phyloP scores from a whole-genome alignment of 163 green algal species.

The Chlamydomonas reinhardtii region DNA sequence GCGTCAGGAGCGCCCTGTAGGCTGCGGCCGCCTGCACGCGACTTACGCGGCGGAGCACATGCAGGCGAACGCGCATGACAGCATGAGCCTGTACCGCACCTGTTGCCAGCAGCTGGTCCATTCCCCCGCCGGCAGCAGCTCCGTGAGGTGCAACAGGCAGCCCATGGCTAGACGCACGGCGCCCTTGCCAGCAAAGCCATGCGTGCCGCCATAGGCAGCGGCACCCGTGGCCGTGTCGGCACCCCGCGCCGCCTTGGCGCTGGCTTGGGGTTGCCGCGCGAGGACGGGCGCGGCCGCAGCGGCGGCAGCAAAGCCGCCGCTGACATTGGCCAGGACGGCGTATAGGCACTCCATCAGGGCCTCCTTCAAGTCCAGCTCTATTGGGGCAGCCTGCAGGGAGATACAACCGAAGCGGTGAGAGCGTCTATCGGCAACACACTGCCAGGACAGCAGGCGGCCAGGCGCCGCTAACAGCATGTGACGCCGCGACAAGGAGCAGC shows the following conservation, averaged over 20 bases:
- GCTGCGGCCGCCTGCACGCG: no score
- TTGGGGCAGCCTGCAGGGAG: background rate
- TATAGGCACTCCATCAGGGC: slow-evolving; percentile 30
- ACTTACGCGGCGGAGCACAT: no score
- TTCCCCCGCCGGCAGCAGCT: slow-evolving; percentile 28
- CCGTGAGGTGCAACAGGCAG: slow-evolving; percentile 47
- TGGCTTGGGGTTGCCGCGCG: background rate
- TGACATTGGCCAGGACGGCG: slow-evolving; percentile 43
- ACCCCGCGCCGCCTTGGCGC: no score
- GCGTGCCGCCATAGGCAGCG: background rate
- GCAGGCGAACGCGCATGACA: background rate
- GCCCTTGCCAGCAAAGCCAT: slow-evolving; percentile 63
- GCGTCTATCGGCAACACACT: no score
- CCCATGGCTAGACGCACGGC: slow-evolving; percentile 49
- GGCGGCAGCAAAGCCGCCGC: background rate
- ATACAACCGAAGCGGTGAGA: background rate
- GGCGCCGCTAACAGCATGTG: no score
- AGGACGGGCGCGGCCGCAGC: background rate
- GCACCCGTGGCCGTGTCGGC: background rate
- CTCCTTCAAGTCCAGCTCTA: background rate
- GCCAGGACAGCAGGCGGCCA: no score
- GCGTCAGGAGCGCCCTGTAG: no score
- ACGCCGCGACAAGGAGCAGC: no score
- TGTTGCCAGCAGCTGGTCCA: slow-evolving; percentile 16
- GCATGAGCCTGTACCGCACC: background rate